Base-by-base conservation (phyloP, 768 basidiomycete genomes). In the Suillus tomentosus region DNA sequence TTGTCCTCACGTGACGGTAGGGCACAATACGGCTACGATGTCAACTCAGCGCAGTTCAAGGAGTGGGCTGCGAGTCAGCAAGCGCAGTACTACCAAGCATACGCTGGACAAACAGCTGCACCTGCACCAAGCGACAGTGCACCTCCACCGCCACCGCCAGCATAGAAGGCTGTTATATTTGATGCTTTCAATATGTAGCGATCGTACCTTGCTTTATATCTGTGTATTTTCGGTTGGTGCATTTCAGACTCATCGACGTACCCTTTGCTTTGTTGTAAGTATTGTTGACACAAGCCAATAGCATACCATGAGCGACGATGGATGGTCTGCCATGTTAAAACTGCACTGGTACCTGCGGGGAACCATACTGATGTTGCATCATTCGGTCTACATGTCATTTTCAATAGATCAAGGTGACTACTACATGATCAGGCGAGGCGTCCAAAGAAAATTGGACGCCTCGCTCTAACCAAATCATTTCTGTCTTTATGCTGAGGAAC, bases 1-100 rank as follows among this genome's bases (percentile, higher is more conserved):
- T 17, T 60, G 60, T 61, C 8, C 13, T 39, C 43, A 22, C 64
- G 10, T 15, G 19, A 34, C 13, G 34, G 34, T 66, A 92, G 92
- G 92, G 88, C 92, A 65, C 87, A 89, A 6, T 92, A 91, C 70
- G 92, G 92, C 13, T 94, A 94, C 74, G 92, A 94, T 69, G 88
- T 93, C 65, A 94, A 93, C 72, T 90, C 92, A 3, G 71, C 83
- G 2, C 85, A 92, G 69, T 94, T 93, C 74, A 92, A 91, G 73
- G 85, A 90, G 69, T 93, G 92, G 92, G 85, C 85, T 45, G 86
- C 88, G 11, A 73, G 71, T 62, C 79, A 80, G 51, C 85, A 85
- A 66, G 89, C 91, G 67, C 87, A 90, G 69, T 92, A 93, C 68
- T 82, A 81, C 15, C 88, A 91, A 64, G 92, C 92, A 74, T 92